These are phyloP conservation scores for Tremella mesenterica DNA, from an alignment of 768 basidiomycete species.

Conservation along the genomic window DNA sequence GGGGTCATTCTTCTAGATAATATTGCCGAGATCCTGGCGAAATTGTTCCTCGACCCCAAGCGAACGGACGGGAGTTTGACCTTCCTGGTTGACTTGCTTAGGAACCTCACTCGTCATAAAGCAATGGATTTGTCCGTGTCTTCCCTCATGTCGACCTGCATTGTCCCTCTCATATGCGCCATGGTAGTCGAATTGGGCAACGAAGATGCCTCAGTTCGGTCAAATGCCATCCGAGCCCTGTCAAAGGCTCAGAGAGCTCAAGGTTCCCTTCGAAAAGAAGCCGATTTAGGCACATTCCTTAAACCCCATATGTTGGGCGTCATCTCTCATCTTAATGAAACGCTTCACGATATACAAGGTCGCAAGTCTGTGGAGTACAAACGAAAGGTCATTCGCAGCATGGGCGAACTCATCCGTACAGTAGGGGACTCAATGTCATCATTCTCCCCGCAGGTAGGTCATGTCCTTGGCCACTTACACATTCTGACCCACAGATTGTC, in stretches of 20 bases:
- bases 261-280: neutral
- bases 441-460: constrained; percentile 75
- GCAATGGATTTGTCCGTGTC: constrained; percentile 14
- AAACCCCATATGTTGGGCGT: constrained; percentile 73
- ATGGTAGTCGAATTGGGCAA: constrained; percentile 72
- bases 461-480: neutral
- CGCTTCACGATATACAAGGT: constrained; percentile 72
- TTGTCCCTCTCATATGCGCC: constrained; percentile 62
- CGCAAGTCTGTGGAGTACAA: constrained; percentile 64
- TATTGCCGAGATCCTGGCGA: constrained; percentile 21
- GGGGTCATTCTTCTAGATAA: constrained; percentile 31
- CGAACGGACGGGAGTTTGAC: constrained; percentile 13
- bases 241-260: constrained; percentile 32
- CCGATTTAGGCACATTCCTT: constrained; percentile 54
- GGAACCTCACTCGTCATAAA: constrained; percentile 7
- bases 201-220: constrained; percentile 51
- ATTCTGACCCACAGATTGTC: constrained; percentile 61
- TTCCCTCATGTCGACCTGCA: constrained; percentile 53
- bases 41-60: constrained; percentile 26
- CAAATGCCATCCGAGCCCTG: constrained; percentile 46
- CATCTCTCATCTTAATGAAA: constrained; percentile 73
- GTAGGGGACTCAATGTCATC: constrained; percentile 64
- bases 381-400: constrained; percentile 65
- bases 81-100: constrained; percentile 27
- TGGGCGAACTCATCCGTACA: constrained; percentile 62